Evolutionary conservation across 208 protist genomes (phyloP), one percentile per base, ranked within the genome.

Genomic region (Leptomonas pyrrhocoris): DNA sequence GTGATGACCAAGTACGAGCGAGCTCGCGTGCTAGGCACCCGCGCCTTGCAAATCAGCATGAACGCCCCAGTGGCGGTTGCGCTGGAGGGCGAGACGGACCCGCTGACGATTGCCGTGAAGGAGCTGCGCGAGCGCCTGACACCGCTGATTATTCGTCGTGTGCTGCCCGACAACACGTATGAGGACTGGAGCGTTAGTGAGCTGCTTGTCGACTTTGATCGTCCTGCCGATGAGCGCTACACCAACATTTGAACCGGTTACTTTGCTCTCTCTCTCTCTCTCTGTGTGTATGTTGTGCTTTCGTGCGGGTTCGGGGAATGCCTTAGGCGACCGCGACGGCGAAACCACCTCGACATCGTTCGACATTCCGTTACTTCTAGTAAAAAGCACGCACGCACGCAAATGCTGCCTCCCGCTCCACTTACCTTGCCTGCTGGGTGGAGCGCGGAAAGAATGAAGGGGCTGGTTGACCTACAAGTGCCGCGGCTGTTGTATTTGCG

Each of bases 1-100:
- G 98, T 98, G 56, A 89, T 99, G 75, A 99, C 99, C 23, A 99
- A 99, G 87, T 99, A 99, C 73, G 99, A 99, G 82, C 84, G 98
- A 12, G 98, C 99, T 2, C 86, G 99, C 49, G 74, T 99, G 27
- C 92, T 99, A 11, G 99, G 99, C 49, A 98, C 97, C 19, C 91
- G 99, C 23, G 98, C 99, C 23, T 81, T 99, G 68, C 99, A 99
- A 84, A 99, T 99, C 43, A 97, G 91, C 81, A 98, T 99, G 96
- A 98, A 98, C 63, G 98, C 99, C 16, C 98, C 98, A 2, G 93
- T 99, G 15, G 90, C 99, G 66, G 97, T 99, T 18, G 89, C 98
- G 27, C 54, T 99, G 13, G 88, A 98, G 61, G 98, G 98, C 15
- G 96, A 99, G 74, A 99, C 97, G 2, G 99, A 99, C 85, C 98